Evolutionary conservation across 768 basidiomycete species (phyloP).

Genomic region (Hygrophorus pudorinus): DNA sequence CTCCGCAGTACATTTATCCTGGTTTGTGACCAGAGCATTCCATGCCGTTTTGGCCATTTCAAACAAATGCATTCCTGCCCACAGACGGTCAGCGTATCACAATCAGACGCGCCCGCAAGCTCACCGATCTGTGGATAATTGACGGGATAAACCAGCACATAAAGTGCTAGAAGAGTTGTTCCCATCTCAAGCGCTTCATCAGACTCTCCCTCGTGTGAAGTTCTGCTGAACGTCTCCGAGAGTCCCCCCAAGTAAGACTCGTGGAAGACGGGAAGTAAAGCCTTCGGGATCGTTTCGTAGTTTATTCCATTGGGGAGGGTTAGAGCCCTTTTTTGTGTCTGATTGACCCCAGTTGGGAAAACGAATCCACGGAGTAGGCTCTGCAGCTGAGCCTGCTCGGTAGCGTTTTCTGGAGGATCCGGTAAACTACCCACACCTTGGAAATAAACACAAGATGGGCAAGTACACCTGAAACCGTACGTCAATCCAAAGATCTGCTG

Average conservation of each 20-base stretch:
- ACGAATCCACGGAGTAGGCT: conserved; percentile 28
- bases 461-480: conserved; percentile 62
- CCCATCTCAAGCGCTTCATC: conserved; percentile 44
- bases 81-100: neutral
- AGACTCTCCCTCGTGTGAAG: conserved; percentile 61
- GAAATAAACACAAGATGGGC: conserved; percentile 45
- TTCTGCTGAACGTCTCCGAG: conserved; percentile 53
- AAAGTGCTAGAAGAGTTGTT: conserved; percentile 50
- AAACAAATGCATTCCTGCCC: conserved; percentile 59
- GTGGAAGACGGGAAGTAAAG: conserved; percentile 27
- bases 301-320: conserved; percentile 11
- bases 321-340: conserved; percentile 16
- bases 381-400: conserved; percentile 21
- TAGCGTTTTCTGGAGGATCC: conserved; percentile 25
- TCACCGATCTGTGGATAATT: conserved; percentile 80
- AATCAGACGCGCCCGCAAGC: conserved; percentile 10
- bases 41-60: conserved; percentile 72
- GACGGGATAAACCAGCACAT: conserved; percentile 58
- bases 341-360: conserved; percentile 19
- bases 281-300: neutral
- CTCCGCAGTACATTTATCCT: conserved; percentile 13
- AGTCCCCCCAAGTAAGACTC: conserved; percentile 48
- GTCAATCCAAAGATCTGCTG: conserved; percentile 46
- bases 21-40: conserved; percentile 41
- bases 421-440: conserved; percentile 26